Conservation (phyloP, 2,329 filamentous ascomycete genomes). For the Fusarium sp. region DNA sequence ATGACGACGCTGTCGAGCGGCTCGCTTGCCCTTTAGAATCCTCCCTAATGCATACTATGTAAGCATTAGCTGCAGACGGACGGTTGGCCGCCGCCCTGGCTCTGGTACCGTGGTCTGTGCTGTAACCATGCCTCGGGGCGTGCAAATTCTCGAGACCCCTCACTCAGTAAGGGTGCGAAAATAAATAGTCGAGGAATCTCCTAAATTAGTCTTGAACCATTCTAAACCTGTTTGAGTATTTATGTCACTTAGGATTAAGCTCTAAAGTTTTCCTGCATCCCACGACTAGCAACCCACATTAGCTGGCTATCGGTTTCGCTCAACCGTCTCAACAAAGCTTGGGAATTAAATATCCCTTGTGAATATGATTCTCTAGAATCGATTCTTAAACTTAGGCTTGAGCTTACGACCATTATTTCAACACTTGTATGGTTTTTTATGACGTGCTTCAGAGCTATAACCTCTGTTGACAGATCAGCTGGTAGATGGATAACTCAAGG, state of each 20-base stretch:
- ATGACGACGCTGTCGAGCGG: constrained; percentile 37
- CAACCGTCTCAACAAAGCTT: background rate
- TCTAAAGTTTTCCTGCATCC: background rate
- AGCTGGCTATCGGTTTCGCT: constrained; percentile 1
- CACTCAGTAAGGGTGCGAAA: background rate
- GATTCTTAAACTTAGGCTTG: background rate
- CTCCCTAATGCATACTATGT: constrained; percentile 18
- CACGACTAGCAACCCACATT: background rate
- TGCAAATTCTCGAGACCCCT: background rate
- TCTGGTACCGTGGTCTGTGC: background rate
- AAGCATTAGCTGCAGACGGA: constrained; percentile 31
- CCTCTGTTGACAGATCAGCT: background rate
- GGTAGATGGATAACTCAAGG: background rate
- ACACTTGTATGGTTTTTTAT: background rate
- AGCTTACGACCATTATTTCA: background rate
- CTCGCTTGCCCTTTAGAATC: constrained; percentile 20
- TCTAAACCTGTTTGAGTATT: background rate
- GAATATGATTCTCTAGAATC: background rate
- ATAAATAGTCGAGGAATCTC: background rate
- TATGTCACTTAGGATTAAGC: background rate
- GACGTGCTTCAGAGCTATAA: background rate
- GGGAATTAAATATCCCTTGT: background rate
- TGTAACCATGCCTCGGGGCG: background rate
- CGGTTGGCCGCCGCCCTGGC: constrained; percentile 31
- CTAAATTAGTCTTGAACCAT: background rate